Conservation (phyloP, 2,329 filamentous ascomycete species). For the Clarireedia homoeocarpa region DNA sequence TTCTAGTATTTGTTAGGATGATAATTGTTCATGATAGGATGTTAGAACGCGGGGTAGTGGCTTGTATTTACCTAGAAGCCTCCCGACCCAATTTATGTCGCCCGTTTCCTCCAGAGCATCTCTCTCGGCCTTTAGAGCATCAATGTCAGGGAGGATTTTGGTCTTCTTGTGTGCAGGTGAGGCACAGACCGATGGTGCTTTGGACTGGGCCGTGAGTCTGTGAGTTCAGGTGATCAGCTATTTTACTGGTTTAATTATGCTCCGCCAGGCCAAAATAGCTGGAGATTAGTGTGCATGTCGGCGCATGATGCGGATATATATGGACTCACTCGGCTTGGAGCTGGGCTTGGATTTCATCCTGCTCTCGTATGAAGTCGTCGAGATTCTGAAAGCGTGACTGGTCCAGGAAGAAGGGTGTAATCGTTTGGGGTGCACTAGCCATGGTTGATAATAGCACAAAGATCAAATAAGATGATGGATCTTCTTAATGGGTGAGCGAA, state of each 20-base stretch:
- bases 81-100: conserved; percentile 26
- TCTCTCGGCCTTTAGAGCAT: conserved; percentile 11
- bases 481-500: no score
- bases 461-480: no score
- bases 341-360: neutral
- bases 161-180: conserved; percentile 10
- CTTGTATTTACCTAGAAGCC: conserved; percentile 18
- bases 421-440: neutral
- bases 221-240: neutral
- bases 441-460: neutral
- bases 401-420: neutral
- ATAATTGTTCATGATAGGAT: neutral
- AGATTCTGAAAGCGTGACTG: neutral
- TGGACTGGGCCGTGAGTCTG: neutral
- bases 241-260: neutral
- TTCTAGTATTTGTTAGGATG: conserved; percentile 15
- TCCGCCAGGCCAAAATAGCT: neutral
- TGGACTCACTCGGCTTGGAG: conserved; percentile 1
- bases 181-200: neutral
- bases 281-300: no score
- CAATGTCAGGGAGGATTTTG: conserved; percentile 10
- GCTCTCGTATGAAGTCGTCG: neutral
- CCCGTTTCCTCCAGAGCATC: conserved; percentile 19
- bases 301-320: no score
- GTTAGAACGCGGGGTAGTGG: neutral